Evolutionary conservation across 371 early-diverging fungal genomes (phyloP), one percentile per base, ranked within the genome.

Genomic region (Rhizopus microsporus): DNA sequence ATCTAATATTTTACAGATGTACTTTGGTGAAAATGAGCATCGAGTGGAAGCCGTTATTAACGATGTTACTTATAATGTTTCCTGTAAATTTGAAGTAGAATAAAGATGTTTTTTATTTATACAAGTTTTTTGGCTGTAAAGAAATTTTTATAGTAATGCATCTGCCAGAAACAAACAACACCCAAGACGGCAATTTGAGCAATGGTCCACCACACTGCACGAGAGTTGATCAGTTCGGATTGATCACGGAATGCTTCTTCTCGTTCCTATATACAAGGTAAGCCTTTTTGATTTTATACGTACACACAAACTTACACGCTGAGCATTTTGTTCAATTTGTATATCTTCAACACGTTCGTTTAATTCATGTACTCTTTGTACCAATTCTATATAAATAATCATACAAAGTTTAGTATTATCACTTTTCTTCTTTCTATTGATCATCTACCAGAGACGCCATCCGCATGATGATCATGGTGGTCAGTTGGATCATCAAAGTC

Each of bases 51-150:
- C 85, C 3, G 65, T 80, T 23, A 82, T 84, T 38, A 62, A 76
- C 15, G 79, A 80, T 38, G 74, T 77, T 59, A 79, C 80, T 3
- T 80, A 77, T 52, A 64, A 60, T 34, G 74, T 73, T 15, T 61
- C 68, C 2, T 73, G 77, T 62, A 71, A 72, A 50, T 76, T 73
- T 57, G 67, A 73, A 43, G 68, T 69, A 30, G 63, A 63, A 39
- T 48, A 46, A 49, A 37, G 6, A 3, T 37, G 17, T 29, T 46
- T 46, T 32, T 51, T 51, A 33, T 52, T 85, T 84, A 96, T 57
- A 95, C 93, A 48, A 97, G 84, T 75, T 97, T 96, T 80, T 96
- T 95, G 60, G 95, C 85, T 42, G 90, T 88, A 65, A 97, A 96
- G 86, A 97, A 97, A 62, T 84, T 74, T 64, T 89, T 88, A 61